These are phyloP conservation scores for Gastrolobium bilobum DNA, from an alignment of 306 rosid genomes.

Conservation along the genomic window DNA sequence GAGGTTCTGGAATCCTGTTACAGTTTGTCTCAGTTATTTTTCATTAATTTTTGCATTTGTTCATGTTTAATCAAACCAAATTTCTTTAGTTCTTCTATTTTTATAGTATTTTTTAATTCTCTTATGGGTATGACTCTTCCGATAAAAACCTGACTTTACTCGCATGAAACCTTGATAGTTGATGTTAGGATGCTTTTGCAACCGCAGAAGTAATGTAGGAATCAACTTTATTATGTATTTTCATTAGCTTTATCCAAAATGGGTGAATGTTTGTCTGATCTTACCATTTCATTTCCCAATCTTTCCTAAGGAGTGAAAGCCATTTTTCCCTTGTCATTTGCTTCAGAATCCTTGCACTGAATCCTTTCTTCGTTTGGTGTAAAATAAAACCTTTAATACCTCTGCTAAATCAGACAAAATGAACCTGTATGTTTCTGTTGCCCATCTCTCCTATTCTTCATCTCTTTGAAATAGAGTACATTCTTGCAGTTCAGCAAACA, in stretches of 20 bases:
- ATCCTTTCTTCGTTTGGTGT: slow-evolving; percentile 18
- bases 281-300: slow-evolving; percentile 3
- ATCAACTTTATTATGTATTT: not conserved
- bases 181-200: not conserved
- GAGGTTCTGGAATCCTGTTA: not conserved
- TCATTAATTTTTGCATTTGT: not conserved
- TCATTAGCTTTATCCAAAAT: not conserved
- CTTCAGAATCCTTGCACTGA: not conserved
- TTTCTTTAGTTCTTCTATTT: not conserved
- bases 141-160: not conserved
- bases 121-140: not conserved
- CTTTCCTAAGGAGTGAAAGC: not conserved
- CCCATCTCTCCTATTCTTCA: too few relatives aligned
- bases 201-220: not conserved
- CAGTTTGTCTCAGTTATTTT: not conserved
- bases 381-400: too few relatives aligned
- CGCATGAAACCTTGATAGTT: not conserved
- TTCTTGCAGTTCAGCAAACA: too few relatives aligned
- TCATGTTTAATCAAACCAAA: not conserved
- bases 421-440: too few relatives aligned
- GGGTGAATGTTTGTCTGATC: not conserved
- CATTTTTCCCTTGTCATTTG: not conserved
- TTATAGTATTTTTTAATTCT: not conserved
- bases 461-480: too few relatives aligned
- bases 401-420: too few relatives aligned